phyloP scores from a whole-genome alignment of 306 rosid species.

The Vicia villosa region DNA sequence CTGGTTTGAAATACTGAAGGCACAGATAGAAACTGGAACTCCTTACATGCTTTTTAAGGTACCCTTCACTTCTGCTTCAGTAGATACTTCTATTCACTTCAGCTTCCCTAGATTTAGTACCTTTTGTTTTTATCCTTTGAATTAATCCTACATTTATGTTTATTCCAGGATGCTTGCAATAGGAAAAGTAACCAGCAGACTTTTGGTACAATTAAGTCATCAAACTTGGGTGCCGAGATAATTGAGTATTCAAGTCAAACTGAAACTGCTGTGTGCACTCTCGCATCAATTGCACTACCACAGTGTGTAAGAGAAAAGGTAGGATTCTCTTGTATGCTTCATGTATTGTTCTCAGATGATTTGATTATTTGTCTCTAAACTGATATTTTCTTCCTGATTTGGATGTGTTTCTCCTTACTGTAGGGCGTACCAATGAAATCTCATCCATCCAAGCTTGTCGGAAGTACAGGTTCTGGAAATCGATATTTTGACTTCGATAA shows the following conservation, averaged over 20 bases:
- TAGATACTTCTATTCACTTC: not conserved
- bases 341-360: not conserved
- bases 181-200: constrained; percentile 93
- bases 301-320: constrained; percentile 96
- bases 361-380: constrained; percentile 25
- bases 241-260: constrained; percentile 83
- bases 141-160: not conserved
- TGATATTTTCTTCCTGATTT: constrained; percentile 22
- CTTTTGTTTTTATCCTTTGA: not conserved
- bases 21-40: constrained; percentile 97
- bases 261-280: constrained; percentile 95
- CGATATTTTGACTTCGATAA: constrained; percentile 93
- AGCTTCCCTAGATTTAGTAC: not conserved
- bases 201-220: constrained; percentile 89
- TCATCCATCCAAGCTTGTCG: constrained; percentile 92
- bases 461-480: constrained; percentile 71
- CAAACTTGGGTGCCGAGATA: constrained; percentile 92
- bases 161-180: constrained; percentile 75
- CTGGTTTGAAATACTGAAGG: constrained; percentile 87
- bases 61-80: no score
- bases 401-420: not conserved
- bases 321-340: constrained; percentile 8
- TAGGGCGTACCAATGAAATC: constrained; percentile 83
- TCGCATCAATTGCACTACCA: constrained; percentile 97
- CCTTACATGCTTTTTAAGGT: constrained; percentile 99